Conservation (phyloP, 2,329 filamentous ascomycete species). For the Camillea tinctor region DNA sequence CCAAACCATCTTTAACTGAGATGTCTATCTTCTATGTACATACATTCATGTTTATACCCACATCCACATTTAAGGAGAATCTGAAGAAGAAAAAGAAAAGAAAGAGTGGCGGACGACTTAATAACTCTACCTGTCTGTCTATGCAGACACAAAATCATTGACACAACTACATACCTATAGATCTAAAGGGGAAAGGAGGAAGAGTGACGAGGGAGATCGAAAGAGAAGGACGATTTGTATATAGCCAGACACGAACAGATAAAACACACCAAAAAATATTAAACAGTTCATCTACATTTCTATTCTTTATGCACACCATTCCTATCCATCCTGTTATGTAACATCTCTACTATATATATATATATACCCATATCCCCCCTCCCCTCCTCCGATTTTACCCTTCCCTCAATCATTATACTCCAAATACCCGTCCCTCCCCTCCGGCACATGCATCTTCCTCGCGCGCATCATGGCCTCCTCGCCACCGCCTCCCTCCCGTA, state of each 20-base stretch:
- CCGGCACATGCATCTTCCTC: constrained; percentile 26
- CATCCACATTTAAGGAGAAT: neutral
- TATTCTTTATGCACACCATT: too few species aligned
- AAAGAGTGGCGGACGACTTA: neutral
- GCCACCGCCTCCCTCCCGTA: constrained; percentile 19
- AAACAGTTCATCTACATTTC: too few species aligned
- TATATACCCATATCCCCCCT: neutral
- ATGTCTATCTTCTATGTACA: neutral
- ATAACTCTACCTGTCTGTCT: too few species aligned
- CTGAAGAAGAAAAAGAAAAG: neutral
- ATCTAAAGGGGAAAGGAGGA: too few species aligned
- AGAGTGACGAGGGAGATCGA: too few species aligned
- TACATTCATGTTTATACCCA: neutral
- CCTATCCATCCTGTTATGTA: too few species aligned
- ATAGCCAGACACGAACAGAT: too few species aligned
- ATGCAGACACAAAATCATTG: too few species aligned
- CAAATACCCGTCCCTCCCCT: constrained; percentile 26
- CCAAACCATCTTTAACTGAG: neutral
- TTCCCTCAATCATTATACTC: constrained; percentile 21
- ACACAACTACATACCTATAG: too few species aligned
- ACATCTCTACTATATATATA: neutral
- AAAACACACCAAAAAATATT: too few species aligned
- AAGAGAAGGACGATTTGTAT: too few species aligned
- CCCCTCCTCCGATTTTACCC: neutral
- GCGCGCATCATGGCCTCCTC: constrained; percentile 15